Conservation (phyloP, 2,329 filamentous ascomycete species). For the Diaporthe longicolla region DNA sequence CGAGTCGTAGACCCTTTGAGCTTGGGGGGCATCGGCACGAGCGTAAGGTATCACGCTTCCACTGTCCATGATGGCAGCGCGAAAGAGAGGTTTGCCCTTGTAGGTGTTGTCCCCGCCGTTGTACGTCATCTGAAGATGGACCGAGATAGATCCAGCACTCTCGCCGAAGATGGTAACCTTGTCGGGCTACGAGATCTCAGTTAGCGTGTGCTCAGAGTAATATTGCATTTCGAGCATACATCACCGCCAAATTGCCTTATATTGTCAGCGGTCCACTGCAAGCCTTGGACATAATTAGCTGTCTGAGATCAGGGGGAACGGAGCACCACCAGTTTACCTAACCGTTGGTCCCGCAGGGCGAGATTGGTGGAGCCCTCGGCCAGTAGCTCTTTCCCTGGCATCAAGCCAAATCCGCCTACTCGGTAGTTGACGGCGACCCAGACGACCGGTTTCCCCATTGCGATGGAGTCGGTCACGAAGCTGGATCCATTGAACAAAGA, state of each 20-base stretch:
- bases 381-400: conserved; percentile 69
- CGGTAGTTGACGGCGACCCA: conserved; percentile 77
- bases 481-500: conserved; percentile 55
- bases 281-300: conserved; percentile 27
- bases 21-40: conserved; percentile 68
- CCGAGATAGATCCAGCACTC: conserved; percentile 71
- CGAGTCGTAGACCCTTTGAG: conserved; percentile 67
- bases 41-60: conserved; percentile 65
- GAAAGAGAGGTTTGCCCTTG: conserved; percentile 74
- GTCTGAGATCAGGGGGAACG: background rate
- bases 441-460: conserved; percentile 68
- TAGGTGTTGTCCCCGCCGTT: conserved; percentile 74
- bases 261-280: conserved; percentile 77
- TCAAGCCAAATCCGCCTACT: conserved; percentile 72
- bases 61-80: conserved; percentile 75
- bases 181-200: conserved; percentile 52
- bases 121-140: conserved; percentile 73
- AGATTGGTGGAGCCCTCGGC: conserved; percentile 70
- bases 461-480: conserved; percentile 53
- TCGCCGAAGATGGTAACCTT: conserved; percentile 78
- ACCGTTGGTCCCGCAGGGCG: conserved; percentile 72
- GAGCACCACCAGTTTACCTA: conserved; percentile 53
- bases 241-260: conserved; percentile 67
- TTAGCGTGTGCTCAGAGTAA: too few relatives aligned
- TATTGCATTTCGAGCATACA: background rate